phyloP scores from a whole-genome alignment of 768 basidiomycete species.

The Gyrodon lividus region DNA sequence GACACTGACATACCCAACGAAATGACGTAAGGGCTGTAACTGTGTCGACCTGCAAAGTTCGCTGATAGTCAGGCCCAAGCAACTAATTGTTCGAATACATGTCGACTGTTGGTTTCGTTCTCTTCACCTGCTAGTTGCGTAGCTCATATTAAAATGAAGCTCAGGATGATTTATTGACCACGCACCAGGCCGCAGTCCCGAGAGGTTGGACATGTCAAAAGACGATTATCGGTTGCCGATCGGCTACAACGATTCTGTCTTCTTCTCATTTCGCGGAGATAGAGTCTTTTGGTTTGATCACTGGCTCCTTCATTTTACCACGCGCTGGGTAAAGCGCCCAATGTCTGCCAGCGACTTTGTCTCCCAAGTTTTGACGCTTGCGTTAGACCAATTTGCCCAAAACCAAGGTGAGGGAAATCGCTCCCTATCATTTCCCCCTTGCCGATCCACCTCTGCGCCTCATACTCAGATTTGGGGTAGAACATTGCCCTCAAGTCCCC shows the following conservation, averaged over 20 bases:
- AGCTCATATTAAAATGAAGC: background rate
- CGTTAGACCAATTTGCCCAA: slow-evolving; percentile 2
- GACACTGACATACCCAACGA: background rate
- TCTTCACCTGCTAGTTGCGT: background rate
- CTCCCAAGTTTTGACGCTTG: slow-evolving; percentile 4
- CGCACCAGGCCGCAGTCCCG: too few species aligned
- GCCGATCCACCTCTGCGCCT: slow-evolving; percentile 6
- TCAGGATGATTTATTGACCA: too few species aligned
- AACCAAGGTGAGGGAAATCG: slow-evolving; percentile 8
- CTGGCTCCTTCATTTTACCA: slow-evolving; percentile 16
- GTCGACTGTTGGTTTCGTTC: too few species aligned
- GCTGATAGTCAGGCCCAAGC: too few species aligned
- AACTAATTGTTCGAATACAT: too few species aligned
- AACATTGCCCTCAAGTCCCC: background rate
- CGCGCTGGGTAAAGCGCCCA: slow-evolving; percentile 8
- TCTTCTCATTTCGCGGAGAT: slow-evolving; percentile 29
- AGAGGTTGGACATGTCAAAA: background rate
- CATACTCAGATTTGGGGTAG: slow-evolving; percentile 2
- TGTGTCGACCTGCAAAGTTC: too few species aligned
- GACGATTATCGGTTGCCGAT: slow-evolving; percentile 1
- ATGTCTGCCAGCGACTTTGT: too few species aligned
- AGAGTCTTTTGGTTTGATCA: slow-evolving; percentile 4
- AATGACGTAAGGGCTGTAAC: background rate
- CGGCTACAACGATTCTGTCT: slow-evolving; percentile 7
- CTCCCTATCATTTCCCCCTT: background rate